phyloP scores from a whole-genome alignment of 23 red algal genomes.

The Gracilaria caudata region DNA sequence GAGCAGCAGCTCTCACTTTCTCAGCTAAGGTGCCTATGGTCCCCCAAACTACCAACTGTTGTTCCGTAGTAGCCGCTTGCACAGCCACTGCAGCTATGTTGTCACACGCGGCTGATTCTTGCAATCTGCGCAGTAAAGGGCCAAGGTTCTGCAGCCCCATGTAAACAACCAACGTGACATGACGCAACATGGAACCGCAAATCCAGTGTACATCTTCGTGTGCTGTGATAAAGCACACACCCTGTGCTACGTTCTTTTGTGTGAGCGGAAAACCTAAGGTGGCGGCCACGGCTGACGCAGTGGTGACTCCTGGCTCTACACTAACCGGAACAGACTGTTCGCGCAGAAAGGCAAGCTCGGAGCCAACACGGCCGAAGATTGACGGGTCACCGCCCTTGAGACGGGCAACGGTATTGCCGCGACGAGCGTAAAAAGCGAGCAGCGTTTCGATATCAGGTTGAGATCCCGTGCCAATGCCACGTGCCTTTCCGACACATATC shows the following conservation, averaged over 20 bases:
- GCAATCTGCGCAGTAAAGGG: background rate
- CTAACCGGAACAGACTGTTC: constrained; percentile 3
- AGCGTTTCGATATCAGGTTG: background rate
- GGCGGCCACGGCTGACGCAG: constrained; percentile 69
- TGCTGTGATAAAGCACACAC: constrained; percentile 59
- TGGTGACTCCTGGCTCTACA: constrained; percentile 61
- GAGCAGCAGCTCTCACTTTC: constrained; percentile 19
- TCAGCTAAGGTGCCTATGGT: constrained; percentile 20
- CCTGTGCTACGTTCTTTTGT: constrained; percentile 38
- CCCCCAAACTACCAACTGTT: constrained; percentile 56
- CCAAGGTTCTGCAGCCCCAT: constrained; percentile 66
- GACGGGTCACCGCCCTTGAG: constrained; percentile 33
- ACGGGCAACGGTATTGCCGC: constrained; percentile 5
- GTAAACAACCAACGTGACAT: constrained; percentile 74
- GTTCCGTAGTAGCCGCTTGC: constrained; percentile 30
- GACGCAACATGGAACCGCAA: background rate
- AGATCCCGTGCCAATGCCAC: background rate
- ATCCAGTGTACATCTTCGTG: constrained; percentile 41
- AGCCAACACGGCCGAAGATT: background rate
- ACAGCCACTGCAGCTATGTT: constrained; percentile 68
- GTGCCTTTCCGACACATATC: constrained; percentile 15
- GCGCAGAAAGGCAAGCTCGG: constrained; percentile 3
- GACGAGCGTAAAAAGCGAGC: background rate
- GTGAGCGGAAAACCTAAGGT: constrained; percentile 73
- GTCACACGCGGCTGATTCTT: background rate